phyloP scores from a whole-genome alignment of 2,329 filamentous ascomycete genomes.

The Chalaropsis thielavioides region DNA sequence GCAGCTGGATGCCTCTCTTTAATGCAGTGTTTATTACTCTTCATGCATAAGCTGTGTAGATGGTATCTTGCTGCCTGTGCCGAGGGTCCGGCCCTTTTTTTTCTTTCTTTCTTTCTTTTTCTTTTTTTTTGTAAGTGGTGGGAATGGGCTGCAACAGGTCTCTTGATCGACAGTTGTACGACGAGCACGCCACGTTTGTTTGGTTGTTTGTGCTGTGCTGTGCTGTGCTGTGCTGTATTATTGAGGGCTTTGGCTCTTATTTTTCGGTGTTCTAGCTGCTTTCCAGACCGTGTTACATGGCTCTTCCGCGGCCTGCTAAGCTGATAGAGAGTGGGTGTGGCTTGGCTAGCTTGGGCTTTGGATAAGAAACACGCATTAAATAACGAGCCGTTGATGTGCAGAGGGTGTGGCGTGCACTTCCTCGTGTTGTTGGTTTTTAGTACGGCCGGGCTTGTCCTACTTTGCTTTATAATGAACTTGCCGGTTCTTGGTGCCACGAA shows the following conservation, averaged over 20 bases:
- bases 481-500: not conserved
- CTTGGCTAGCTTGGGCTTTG: not conserved
- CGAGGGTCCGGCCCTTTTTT: not conserved
- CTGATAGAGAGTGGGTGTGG: not conserved
- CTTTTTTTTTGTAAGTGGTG: not conserved
- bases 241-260: not conserved
- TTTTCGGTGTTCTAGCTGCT: not conserved
- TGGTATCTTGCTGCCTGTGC: not conserved
- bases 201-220: not conserved
- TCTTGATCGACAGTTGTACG: conserved; percentile 4
- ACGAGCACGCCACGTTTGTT: not conserved
- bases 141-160: not conserved
- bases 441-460: too few species aligned
- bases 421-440: too few species aligned
- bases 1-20: not conserved
- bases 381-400: not conserved
- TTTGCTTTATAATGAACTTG: too few species aligned
- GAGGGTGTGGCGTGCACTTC: not conserved
- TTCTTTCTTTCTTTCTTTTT: not conserved
- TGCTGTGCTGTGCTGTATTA: not conserved
- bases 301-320: not conserved
- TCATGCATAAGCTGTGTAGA: not conserved
- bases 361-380: not conserved
- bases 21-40: not conserved
- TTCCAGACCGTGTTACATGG: not conserved